phyloP scores from a whole-genome alignment of 2,329 filamentous ascomycete species.

The Metarhizium rileyi region DNA sequence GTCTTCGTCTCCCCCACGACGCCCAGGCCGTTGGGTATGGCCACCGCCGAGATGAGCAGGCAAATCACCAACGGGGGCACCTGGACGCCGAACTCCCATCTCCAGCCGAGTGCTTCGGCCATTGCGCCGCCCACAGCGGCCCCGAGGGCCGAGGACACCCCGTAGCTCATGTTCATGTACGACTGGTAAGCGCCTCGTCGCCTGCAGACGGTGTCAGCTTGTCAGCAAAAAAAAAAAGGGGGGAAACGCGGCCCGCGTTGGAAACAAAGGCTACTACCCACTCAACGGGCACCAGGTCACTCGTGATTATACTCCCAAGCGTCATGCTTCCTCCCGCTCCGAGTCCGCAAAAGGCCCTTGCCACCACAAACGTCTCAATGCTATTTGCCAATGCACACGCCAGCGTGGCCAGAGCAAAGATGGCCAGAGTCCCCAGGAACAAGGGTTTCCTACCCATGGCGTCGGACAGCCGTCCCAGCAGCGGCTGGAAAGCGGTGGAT shows the following conservation, averaged over 20 bases:
- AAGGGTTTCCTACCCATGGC: conserved; percentile 58
- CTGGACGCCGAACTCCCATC: conserved; percentile 61
- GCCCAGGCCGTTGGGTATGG: conserved; percentile 44
- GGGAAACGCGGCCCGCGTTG: neutral
- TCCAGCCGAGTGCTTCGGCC: conserved; percentile 61
- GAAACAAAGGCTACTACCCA: conserved; percentile 32
- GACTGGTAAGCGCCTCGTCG: conserved; percentile 62
- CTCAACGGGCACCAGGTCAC: conserved; percentile 65
- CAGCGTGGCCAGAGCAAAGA: conserved; percentile 55
- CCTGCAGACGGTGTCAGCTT: conserved; percentile 17
- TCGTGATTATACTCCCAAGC: conserved; percentile 60
- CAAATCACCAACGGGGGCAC: conserved; percentile 40
- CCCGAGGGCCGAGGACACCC: conserved; percentile 47
- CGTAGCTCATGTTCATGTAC: conserved; percentile 57
- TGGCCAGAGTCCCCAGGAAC: conserved; percentile 51
- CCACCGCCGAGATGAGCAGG: conserved; percentile 32
- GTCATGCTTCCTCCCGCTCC: conserved; percentile 64
- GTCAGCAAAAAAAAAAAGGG: neutral
- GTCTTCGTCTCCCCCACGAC: conserved; percentile 34
- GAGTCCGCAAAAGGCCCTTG: conserved; percentile 60
- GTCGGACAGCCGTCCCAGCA: conserved; percentile 66
- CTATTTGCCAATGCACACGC: conserved; percentile 60
- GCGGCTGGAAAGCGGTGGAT: conserved; percentile 64
- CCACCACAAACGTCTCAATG: conserved; percentile 61
- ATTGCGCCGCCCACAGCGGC: conserved; percentile 62